Base-by-base conservation (phyloP, 768 basidiomycete genomes). In the Tremella mesenterica region DNA sequence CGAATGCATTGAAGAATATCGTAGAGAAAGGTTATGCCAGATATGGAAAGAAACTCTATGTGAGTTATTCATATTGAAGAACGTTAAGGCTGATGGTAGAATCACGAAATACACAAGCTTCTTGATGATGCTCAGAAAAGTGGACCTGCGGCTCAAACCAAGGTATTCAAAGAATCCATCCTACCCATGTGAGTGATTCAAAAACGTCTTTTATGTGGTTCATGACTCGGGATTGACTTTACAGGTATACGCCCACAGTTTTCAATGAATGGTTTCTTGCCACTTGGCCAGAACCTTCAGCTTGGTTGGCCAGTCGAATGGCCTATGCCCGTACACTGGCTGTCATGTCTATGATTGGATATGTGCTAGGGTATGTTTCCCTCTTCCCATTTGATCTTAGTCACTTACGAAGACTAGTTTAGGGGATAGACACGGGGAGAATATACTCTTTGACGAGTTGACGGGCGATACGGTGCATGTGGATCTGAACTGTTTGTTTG, bases 321-420 rank as follows among this genome's bases (percentile, higher is more conserved):
- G 78, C 82, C 1, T 99, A 92, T 67, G 84, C 81, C 3, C 80
- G 93, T 38, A 95, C 93, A 0, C 81, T 86, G 0, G 95, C 93
- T 0, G 95, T 97, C 50, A 97, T 95, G 85, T 95, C 87, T 0
- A 97, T 99, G 87, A 87, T 97, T 20, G 95, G 95, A 10, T 93
- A 87, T 64, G 90, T 99, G 38, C 77, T 97, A 12, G 93, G 93
- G 90, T 93, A 59, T 50, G 83, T 69, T 1, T 12, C 7, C n/a
- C 27, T 41, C 7, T 48, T 26, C 14, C 33, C 33, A n/a, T n/a
- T n/a, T n/a, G n/a, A n/a, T n/a, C n/a, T 29, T 27, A 26, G 18
- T 8, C 39, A 23, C 58, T 60, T n/a, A n/a, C n/a, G 53, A 56
- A 44, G 14, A 25, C 20, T 34, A 93, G 92, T n/a, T 78, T 99